These are phyloP conservation scores for Chlorella sp. DNA, from an alignment of 139 green algal genomes.

Conservation along the genomic window DNA sequence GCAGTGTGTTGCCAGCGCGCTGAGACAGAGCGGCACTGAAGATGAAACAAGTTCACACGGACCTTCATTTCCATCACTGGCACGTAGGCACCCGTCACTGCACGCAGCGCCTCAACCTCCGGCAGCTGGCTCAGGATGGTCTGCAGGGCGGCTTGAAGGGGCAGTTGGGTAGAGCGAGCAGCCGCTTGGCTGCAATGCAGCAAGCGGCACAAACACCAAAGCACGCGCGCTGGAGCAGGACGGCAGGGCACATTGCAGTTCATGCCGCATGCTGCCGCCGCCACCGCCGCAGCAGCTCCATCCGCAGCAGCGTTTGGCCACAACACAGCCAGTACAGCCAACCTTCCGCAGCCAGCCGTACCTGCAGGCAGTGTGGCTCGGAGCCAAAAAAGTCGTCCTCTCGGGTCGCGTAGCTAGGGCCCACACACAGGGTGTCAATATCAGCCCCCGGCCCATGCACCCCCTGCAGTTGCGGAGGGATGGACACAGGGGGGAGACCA, in stretches of 20 bases:
- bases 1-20: too few relatives aligned
- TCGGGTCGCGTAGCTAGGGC: conserved; percentile 77
- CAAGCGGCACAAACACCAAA: background rate
- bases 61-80: conserved; percentile 96
- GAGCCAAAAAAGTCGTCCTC: conserved; percentile 95
- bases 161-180: too few relatives aligned
- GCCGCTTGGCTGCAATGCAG: background rate
- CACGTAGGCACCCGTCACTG: conserved; percentile 91
- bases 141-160: conserved; percentile 38
- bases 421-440: conserved; percentile 97
- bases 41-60: background rate
- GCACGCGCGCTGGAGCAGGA: too few relatives aligned
- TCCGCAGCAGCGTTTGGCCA: too few relatives aligned
- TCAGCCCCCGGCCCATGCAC: conserved; percentile 95
- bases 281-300: background rate
- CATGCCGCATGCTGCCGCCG: background rate
- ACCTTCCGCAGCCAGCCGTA: background rate
- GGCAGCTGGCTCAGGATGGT: conserved; percentile 52
- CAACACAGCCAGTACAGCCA: background rate
- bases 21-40: too few relatives aligned
- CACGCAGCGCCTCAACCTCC: conserved; percentile 82
- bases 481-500: too few relatives aligned
- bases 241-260: too few relatives aligned
- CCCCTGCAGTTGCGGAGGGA: conserved; percentile 50
- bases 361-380: conserved; percentile 62